A percentile compares a stretch with the other conserved stretches of the same genome.
Evolutionary conservation across 257 asterid genomes (phyloP).

Genomic region (Solanum medicagineum): DNA sequence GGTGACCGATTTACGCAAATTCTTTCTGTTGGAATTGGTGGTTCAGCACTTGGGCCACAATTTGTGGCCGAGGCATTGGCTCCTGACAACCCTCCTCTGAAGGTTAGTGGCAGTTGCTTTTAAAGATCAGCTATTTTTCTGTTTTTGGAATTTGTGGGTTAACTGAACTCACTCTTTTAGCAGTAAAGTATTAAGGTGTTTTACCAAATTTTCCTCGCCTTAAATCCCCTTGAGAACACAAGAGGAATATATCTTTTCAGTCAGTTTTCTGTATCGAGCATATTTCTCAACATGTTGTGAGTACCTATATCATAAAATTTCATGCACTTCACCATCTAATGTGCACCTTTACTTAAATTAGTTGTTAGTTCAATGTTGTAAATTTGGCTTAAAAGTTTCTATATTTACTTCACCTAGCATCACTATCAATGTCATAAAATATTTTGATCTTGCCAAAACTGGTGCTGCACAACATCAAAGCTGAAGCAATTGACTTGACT

Average conservation of each 20-base stretch:
- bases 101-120: constrained; percentile 30
- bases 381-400: not conserved
- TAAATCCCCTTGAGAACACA: not conserved
- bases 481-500: not conserved
- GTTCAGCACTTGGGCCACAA: constrained; percentile 99
- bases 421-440: not conserved
- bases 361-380: not conserved
- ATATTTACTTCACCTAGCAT: not conserved
- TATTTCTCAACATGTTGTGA: not conserved
- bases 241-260: not conserved
- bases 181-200: not conserved
- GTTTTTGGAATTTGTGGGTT: not conserved
- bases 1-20: constrained; percentile 66
- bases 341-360: not conserved
- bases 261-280: not conserved
- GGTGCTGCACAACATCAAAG: not conserved
- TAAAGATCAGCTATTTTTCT: not conserved
- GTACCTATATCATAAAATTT: not conserved
- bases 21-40: constrained; percentile 96
- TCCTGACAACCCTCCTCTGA: constrained; percentile 98
- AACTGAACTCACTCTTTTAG: not conserved
- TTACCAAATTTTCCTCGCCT: not conserved
- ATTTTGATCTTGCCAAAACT: not conserved
- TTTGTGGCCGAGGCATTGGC: constrained; percentile 99
- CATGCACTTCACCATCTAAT: not conserved